A percentile compares a stretch with the other conserved stretches of the same genome.
Evolutionary conservation across 768 basidiomycete species (phyloP).

Genomic region (Grammothele lineata): DNA sequence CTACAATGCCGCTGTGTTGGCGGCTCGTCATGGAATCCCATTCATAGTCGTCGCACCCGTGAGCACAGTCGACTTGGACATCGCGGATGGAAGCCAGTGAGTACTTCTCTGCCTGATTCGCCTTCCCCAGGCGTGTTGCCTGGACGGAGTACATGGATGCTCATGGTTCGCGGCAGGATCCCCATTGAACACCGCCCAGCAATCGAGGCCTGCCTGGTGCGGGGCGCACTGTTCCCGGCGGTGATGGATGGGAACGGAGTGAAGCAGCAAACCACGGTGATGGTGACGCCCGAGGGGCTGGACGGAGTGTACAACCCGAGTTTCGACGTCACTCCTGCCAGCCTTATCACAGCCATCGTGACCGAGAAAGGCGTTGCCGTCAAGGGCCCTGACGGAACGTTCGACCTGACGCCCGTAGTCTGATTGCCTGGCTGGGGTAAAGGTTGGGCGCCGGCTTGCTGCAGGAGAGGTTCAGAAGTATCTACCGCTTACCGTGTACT

Average conservation of each 20-base stretch:
- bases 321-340: constrained; percentile 95
- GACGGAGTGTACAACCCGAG: constrained; percentile 82
- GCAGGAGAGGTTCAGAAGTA: neutral
- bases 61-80: constrained; percentile 84
- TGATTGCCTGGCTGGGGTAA: constrained; percentile 13
- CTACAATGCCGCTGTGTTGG: constrained; percentile 93
- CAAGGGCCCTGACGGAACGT: constrained; percentile 47
- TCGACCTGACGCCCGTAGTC: constrained; percentile 64
- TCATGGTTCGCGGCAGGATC: constrained; percentile 44
- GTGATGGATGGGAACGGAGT: constrained; percentile 35
- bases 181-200: constrained; percentile 91
- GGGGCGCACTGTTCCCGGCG: constrained; percentile 70
- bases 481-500: too few relatives aligned
- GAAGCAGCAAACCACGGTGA: constrained; percentile 68
- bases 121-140: too few relatives aligned
- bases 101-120: constrained; percentile 3
- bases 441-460: neutral
- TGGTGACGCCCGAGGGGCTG: constrained; percentile 68
- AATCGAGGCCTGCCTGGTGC: constrained; percentile 83
- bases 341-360: constrained; percentile 90
- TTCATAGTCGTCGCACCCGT: constrained; percentile 94
- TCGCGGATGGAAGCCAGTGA: constrained; percentile 62
- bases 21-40: constrained; percentile 80
- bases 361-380: constrained; percentile 93
- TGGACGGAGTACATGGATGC: neutral